Evolutionary conservation across 257 asterid species (phyloP).

Genomic region (Scutellaria baicalensis): DNA sequence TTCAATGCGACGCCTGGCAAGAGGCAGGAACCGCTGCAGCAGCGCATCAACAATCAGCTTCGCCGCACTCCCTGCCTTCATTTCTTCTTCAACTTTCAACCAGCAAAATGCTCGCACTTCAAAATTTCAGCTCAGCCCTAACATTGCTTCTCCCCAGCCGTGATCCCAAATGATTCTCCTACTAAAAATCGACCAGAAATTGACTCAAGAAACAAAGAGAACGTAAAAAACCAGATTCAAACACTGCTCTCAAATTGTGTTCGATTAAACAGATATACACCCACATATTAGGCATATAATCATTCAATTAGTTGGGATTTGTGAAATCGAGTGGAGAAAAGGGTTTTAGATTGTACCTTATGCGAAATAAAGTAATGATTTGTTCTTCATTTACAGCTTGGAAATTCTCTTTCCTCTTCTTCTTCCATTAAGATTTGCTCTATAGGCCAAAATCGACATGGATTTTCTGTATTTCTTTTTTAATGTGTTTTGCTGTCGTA

Average conservation of each 20-base stretch:
- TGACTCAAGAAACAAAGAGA: neutral
- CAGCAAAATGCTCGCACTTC: constrained; percentile 20
- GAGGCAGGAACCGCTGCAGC: constrained; percentile 98
- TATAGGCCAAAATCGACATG: constrained; percentile 21
- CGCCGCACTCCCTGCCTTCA: constrained; percentile 99
- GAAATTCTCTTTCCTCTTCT: constrained; percentile 22
- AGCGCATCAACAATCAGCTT: constrained; percentile 94
- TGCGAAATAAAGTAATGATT: constrained; percentile 15
- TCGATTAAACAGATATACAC: constrained; percentile 2
- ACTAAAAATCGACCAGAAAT: neutral
- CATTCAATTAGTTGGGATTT: neutral
- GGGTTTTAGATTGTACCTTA: constrained; percentile 20
- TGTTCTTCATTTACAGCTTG: constrained; percentile 20
- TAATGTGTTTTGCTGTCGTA: constrained; percentile 20
- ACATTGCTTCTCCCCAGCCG: constrained; percentile 12
- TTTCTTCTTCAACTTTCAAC: constrained; percentile 21
- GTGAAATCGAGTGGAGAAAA: constrained; percentile 7
- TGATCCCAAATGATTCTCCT: constrained; percentile 33
- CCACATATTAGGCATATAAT: neutral
- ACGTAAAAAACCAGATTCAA: neutral
- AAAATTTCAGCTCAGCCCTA: constrained; percentile 32
- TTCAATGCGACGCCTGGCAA: constrained; percentile 96
- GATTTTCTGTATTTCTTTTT: constrained; percentile 10
- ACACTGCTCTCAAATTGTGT: neutral
- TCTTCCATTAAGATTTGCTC: constrained; percentile 36